phyloP scores from a whole-genome alignment of 306 rosid species.

The Dalbergia oliveri region DNA sequence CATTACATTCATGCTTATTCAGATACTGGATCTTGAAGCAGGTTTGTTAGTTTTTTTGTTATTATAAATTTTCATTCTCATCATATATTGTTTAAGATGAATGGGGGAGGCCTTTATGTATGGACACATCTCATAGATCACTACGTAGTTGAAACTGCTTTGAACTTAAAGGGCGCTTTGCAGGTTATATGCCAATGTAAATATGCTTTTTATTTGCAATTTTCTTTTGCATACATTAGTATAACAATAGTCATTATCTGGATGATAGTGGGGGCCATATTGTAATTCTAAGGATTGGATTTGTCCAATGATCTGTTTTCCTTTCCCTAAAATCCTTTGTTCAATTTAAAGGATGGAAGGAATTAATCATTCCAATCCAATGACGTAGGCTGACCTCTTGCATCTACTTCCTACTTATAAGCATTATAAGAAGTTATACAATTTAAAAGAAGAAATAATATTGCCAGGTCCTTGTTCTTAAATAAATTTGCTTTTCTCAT shows the following conservation, averaged over 20 bases:
- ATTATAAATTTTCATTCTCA: slow-evolving; percentile 2
- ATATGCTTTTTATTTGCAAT: slow-evolving; percentile 17
- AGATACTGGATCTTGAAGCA: slow-evolving; percentile 99
- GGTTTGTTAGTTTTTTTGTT: slow-evolving; percentile 59
- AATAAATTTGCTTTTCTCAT: slow-evolving; percentile 18
- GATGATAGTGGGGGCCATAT: slow-evolving; percentile 16
- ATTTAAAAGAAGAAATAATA: not conserved
- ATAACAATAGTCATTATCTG: slow-evolving; percentile 16
- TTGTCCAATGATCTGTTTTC: not conserved
- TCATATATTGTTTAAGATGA: slow-evolving; percentile 25
- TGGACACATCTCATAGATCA: not conserved
- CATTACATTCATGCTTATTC: slow-evolving; percentile 98
- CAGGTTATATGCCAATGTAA: slow-evolving; percentile 1
- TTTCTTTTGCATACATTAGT: not conserved
- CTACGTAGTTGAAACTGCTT: slow-evolving; percentile 8
- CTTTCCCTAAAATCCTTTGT: not conserved
- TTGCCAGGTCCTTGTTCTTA: slow-evolving; percentile 15
- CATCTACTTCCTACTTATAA: not conserved
- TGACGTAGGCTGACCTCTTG: slow-evolving; percentile 4
- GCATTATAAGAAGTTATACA: not conserved
- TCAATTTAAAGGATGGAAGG: not conserved
- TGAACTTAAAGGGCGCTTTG: not conserved
- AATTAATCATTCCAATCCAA: slow-evolving; percentile 24
- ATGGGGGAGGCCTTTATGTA: slow-evolving; percentile 9
- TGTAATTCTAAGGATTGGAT: slow-evolving; percentile 22